Evolutionary conservation across 2,329 filamentous ascomycete species (phyloP), one percentile per base, ranked within the genome.

Genomic region (Ophiostoma ips): DNA sequence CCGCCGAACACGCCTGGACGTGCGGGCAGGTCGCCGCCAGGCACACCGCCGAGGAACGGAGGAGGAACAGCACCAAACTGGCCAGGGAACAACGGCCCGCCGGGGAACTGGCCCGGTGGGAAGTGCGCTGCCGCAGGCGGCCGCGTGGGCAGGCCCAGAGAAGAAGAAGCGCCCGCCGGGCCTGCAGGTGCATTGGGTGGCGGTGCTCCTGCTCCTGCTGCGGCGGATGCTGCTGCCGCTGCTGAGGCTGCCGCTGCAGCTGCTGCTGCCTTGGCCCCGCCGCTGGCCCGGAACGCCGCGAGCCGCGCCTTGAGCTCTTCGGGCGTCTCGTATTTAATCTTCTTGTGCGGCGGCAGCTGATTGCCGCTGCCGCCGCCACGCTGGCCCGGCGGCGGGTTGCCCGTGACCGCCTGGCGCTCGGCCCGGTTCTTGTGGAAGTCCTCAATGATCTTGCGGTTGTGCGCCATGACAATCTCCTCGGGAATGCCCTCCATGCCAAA

Each of bases 401-500:
- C 90, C 1, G 88, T 94, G 9, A 79, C 76, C 46, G 83, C 81
- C 57, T 85, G 82, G 52, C 88, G 78, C 59, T 94, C 87, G 52
- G 84, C 83, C 66, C 94, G 86, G 24, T 81, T 82, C 63, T 87
- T 81, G 66, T 94, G 90, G 66, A 83, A 95, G 65, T 84, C 83
- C 58, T 86, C 78, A 55, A 88, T 79, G 62, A 96, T 87, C 59
- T 86, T 80, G 66, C 92, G 85, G 62, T 86, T 84, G 71, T 95
- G 89, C 61, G 84, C 78, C 60, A 87, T 77, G 52, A 87, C 70
- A 55, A 94, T 77, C 52, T 95, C 87, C 52, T 87, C 83, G 3
- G 92, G 92, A 35, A 96, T 87, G 61, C 92, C 92, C 65, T 95
- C 88, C 86, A 95, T 95, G 61, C 90, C 92, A 64, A 96, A 98